A percentile compares a stretch with the other conserved stretches of the same genome.
Evolutionary conservation across 352 stramenopile genomes (phyloP).

Genomic region (Globisporangium heterothallicum): DNA sequence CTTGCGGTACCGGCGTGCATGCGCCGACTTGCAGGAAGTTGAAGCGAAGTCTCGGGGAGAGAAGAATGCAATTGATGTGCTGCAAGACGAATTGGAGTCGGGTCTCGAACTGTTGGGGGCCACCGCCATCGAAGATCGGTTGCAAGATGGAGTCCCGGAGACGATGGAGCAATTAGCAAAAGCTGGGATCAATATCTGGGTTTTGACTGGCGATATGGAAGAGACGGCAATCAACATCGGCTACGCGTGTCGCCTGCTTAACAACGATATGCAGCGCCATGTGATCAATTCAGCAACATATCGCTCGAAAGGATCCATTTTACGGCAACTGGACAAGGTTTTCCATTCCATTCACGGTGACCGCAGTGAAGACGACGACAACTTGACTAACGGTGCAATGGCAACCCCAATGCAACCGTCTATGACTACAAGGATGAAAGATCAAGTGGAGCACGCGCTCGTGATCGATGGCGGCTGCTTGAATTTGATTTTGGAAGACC

Average conservation of each 20-base stretch:
- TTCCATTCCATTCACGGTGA: constrained; percentile 62
- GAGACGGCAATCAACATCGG: constrained; percentile 89
- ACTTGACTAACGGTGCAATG: not conserved
- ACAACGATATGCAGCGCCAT: constrained; percentile 92
- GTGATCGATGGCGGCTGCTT: constrained; percentile 95
- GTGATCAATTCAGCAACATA: constrained; percentile 73
- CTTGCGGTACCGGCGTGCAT: constrained; percentile 51
- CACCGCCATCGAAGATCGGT: constrained; percentile 83
- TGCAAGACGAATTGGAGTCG: constrained; percentile 77
- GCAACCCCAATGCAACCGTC: constrained; percentile 17
- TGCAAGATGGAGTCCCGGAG: constrained; percentile 80
- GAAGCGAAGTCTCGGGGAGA: constrained; percentile 61
- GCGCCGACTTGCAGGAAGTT: constrained; percentile 58
- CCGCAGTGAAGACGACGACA: not conserved
- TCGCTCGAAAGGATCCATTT: constrained; percentile 55
- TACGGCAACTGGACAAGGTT: constrained; percentile 72
- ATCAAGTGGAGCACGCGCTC: constrained; percentile 68
- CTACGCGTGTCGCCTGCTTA: constrained; percentile 81
- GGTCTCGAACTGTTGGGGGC: constrained; percentile 74
- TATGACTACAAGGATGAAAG: constrained; percentile 21
- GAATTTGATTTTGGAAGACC: constrained; percentile 65
- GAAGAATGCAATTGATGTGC: constrained; percentile 50
- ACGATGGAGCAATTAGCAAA: constrained; percentile 70
- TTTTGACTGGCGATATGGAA: constrained; percentile 87
- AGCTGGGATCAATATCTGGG: constrained; percentile 84